A percentile compares a stretch with the other conserved stretches of the same genome.
Conservation (phyloP, 805 yeast genomes). For the Komagataella pastoris region DNA sequence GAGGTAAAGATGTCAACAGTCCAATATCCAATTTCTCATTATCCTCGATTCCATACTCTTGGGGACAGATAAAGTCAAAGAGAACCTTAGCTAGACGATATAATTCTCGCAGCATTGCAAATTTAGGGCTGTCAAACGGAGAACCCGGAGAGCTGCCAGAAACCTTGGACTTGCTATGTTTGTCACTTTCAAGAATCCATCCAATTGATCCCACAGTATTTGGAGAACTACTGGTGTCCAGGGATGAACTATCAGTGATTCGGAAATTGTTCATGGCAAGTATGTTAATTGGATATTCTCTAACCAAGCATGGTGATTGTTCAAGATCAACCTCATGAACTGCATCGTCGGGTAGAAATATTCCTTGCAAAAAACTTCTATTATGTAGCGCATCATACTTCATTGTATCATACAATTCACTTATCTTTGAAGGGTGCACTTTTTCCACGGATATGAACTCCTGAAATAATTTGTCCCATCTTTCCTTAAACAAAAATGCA, state of each 20-base stretch:
- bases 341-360: constrained; percentile 52
- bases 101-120: constrained; percentile 71
- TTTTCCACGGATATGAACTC: constrained; percentile 90
- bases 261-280: constrained; percentile 68
- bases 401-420: constrained; percentile 96
- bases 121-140: constrained; percentile 70
- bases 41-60: constrained; percentile 94
- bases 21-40: constrained; percentile 95
- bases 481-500: constrained; percentile 75
- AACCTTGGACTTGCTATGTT: constrained; percentile 6
- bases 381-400: constrained; percentile 96
- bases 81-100: constrained; percentile 84
- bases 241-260: constrained; percentile 28
- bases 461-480: constrained; percentile 94
- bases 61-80: constrained; percentile 96
- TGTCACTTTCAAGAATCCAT: constrained; percentile 37
- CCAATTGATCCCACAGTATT: constrained; percentile 55
- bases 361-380: constrained; percentile 72
- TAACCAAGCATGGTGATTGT: constrained; percentile 42
- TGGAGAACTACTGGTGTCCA: constrained; percentile 6
- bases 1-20: constrained; percentile 80
- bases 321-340: constrained; percentile 27
- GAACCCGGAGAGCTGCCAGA: constrained; percentile 17
- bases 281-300: constrained; percentile 61
- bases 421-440: constrained; percentile 93